Evolutionary conservation across 768 basidiomycete genomes (phyloP).

Genomic region (Rhodotorula babjevae): DNA sequence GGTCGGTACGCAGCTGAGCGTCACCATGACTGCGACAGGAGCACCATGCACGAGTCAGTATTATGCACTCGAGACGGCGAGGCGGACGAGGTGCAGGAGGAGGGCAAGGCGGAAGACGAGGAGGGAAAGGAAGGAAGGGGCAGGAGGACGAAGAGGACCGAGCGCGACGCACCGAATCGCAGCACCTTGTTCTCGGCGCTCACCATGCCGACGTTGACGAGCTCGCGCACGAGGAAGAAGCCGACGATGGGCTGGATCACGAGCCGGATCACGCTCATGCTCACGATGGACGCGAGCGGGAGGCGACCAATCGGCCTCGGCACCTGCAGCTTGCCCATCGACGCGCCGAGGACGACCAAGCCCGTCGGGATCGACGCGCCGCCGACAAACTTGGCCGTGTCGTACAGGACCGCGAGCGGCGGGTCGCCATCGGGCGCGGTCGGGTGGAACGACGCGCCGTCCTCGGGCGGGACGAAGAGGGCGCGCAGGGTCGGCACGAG

Average conservation of each 20-base stretch:
- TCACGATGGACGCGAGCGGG: conserved; percentile 56
- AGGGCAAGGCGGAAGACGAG: too few species aligned
- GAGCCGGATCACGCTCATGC: conserved; percentile 57
- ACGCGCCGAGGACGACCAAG: conserved; percentile 60
- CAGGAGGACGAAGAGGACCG: too few species aligned
- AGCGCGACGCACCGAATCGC: conserved; percentile 55
- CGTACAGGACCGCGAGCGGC: conserved; percentile 59
- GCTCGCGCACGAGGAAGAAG: conserved; percentile 55
- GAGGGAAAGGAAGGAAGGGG: too few species aligned
- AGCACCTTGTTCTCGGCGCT: conserved; percentile 57
- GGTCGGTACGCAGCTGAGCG: conserved; percentile 9
- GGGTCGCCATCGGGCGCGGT: conserved; percentile 64
- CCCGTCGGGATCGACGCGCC: conserved; percentile 63
- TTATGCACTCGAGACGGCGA: too few species aligned
- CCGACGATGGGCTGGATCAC: conserved; percentile 61
- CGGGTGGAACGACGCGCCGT: conserved; percentile 47
- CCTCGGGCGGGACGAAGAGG: conserved; percentile 55
- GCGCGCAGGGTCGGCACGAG: conserved; percentile 59
- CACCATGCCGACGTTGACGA: conserved; percentile 54
- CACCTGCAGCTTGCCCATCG: conserved; percentile 58
- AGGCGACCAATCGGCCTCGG: conserved; percentile 49
- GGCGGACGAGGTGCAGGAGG: too few species aligned
- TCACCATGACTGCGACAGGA: neutral
- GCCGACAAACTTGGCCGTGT: conserved; percentile 60
- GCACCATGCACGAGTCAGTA: too few species aligned